These are phyloP conservation scores for Lenwebbia sp. DNA, from an alignment of 345 rosid genomes.

Conservation along the genomic window DNA sequence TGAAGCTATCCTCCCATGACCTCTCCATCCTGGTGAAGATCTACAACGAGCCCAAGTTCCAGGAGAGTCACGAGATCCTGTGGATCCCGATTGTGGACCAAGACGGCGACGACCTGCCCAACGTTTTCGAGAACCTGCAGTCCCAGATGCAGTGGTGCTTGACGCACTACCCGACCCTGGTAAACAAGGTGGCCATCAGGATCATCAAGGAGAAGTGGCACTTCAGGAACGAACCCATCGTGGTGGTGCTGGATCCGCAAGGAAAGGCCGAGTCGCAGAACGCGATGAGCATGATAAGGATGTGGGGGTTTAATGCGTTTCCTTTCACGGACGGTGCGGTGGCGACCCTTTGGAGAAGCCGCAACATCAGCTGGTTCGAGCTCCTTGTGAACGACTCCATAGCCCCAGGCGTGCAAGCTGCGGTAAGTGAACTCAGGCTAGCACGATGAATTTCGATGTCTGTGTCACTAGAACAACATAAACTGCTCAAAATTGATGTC, in stretches of 20 bases:
- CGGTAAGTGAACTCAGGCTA: not conserved
- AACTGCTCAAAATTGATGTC: too few species aligned
- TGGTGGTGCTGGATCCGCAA: constrained; percentile 6
- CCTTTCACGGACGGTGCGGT: constrained; percentile 6
- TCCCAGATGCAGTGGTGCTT: constrained; percentile 16
- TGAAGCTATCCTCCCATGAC: constrained; percentile 9
- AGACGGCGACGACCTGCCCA: not conserved
- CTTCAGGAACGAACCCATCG: constrained; percentile 2
- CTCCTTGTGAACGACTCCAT: not conserved
- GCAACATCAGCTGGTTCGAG: not conserved
- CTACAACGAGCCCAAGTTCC: constrained; percentile 5
- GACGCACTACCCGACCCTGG: not conserved
- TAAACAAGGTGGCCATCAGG: constrained; percentile 7
- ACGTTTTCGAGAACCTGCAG: constrained; percentile 5
- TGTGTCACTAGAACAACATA: not conserved
- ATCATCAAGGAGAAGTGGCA: constrained; percentile 12
- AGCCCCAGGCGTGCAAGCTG: not conserved
- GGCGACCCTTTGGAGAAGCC: not conserved
- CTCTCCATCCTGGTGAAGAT: constrained; percentile 8
- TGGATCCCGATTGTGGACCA: constrained; percentile 13
- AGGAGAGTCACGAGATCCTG: constrained; percentile 10
- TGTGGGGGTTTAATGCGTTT: constrained; percentile 8
- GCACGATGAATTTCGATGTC: too few species aligned
- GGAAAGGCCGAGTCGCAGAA: constrained; percentile 3
- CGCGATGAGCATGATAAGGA: constrained; percentile 10